Base-by-base conservation (phyloP, 768 basidiomycete species). In the Cantharellus anzutake region DNA sequence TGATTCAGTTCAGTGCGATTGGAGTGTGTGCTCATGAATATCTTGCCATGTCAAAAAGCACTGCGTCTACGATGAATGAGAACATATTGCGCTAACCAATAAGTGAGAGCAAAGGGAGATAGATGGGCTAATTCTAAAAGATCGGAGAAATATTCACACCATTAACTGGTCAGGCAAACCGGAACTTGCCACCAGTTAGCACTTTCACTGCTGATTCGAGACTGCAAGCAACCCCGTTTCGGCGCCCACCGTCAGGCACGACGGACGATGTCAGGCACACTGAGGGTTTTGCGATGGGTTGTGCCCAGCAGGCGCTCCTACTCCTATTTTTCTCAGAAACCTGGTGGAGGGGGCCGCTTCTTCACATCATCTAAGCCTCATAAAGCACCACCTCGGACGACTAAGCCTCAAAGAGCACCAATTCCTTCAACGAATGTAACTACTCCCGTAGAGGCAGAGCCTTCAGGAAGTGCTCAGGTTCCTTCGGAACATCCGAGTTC, bases 261-360 rank as follows among this genome's bases (percentile, higher is more conserved):
- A 29, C 20, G 20, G 20, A 29, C 20, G 20, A 29, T 29, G 20
- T 29, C 20, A 29, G 20, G 20, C 20, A 29, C 20, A 29, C 20
- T 29, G 20, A 29, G 20, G 20, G 44, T 11, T 48, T 48, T 11
- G 44, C 44, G 44, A 11, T 29, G 29, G 11, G 44, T 48, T 48
- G 44, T 48, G 11, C 11, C 44, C 44, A 48, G 44, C 29, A 48
- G 61, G 52, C 2, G 63, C 29, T 41, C 63, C 29, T 64, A 62
- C 59, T 64, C 63, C 20, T 64, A 63, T 55, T 63, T 64, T 58
- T 64, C 63, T 34, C 59, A 48, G 55, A 62, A 60, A 52, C 57
- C 63, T 51, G 63, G 63, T 37, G 52, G 62, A 16, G 61, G 63
- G 2, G 20, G 63, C 35, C 53, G 34, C 35, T 55, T 55, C 40